These are phyloP conservation scores for Candida multigemmis DNA, from an alignment of 805 yeast species.

Conservation along the genomic window DNA sequence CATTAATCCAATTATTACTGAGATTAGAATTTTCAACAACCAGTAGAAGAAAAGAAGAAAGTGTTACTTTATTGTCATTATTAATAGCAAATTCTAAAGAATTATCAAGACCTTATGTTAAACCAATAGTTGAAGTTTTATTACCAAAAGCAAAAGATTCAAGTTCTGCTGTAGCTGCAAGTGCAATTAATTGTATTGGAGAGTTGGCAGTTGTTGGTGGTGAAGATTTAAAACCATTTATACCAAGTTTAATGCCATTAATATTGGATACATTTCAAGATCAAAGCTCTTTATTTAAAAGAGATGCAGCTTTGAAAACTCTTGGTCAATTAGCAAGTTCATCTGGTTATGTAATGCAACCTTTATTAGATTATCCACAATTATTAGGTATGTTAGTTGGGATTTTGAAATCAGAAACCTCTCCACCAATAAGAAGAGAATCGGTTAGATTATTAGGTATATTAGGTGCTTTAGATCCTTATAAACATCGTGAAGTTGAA, in stretches of 20 bases:
- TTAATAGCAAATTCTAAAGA: conserved; percentile 72
- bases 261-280: conserved; percentile 84
- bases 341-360: conserved; percentile 92
- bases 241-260: conserved; percentile 76
- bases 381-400: conserved; percentile 72
- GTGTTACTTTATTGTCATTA: conserved; percentile 65
- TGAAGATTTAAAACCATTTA: conserved; percentile 65
- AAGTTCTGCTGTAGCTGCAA: conserved; percentile 76
- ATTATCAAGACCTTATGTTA: conserved; percentile 83
- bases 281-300: conserved; percentile 77
- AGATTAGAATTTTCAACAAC: conserved; percentile 76
- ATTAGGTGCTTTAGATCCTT: conserved; percentile 94
- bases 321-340: conserved; percentile 84
- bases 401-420: conserved; percentile 72
- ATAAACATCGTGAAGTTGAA: conserved; percentile 87
- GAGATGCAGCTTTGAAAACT: conserved; percentile 84
- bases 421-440: conserved; percentile 71
- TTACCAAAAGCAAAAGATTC: conserved; percentile 66
- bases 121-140: conserved; percentile 80
- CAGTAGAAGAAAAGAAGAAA: conserved; percentile 73
- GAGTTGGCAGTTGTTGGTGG: conserved; percentile 86
- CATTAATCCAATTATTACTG: conserved; percentile 76
- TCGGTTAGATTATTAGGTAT: conserved; percentile 87
- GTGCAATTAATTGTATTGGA: conserved; percentile 80
- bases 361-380: conserved; percentile 85